phyloP scores from a whole-genome alignment of 768 basidiomycete genomes.

The Artomyces pyxidatus region DNA sequence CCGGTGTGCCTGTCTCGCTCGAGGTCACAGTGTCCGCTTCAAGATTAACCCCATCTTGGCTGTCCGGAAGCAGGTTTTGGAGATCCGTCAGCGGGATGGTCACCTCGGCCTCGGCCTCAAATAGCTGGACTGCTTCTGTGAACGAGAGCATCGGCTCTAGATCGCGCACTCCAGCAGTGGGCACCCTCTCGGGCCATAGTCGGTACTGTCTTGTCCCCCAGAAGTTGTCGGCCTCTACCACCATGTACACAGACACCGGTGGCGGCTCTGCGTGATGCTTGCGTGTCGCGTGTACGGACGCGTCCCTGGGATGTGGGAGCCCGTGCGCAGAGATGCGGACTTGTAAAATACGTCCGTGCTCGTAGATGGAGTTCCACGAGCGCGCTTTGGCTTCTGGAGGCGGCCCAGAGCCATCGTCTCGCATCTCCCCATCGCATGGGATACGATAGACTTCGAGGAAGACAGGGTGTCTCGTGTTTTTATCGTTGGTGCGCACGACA shows the following conservation, averaged over 20 bases:
- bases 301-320: constrained; percentile 7
- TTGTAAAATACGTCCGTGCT: background rate
- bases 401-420: background rate
- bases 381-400: constrained; percentile 2
- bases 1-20: too few species aligned
- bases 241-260: constrained; percentile 9
- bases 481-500: constrained; percentile 11
- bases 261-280: constrained; percentile 13
- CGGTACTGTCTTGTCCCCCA: constrained; percentile 13
- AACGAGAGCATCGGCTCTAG: too few species aligned
- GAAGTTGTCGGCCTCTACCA: constrained; percentile 5
- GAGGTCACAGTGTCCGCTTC: background rate
- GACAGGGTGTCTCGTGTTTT: constrained; percentile 3
- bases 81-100: constrained; percentile 9
- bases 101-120: too few species aligned
- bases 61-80: background rate
- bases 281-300: constrained; percentile 4
- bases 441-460: constrained; percentile 12
- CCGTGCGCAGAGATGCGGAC: constrained; percentile 9
- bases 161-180: constrained; percentile 5
- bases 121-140: too few species aligned
- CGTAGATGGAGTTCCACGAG: constrained; percentile 10
- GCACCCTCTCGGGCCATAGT: constrained; percentile 12
- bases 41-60: constrained; percentile 6
- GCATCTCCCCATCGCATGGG: constrained; percentile 3